Evolutionary conservation across 2,329 filamentous ascomycete species (phyloP).

Genomic region (Scopulariopsis brevicaulis): DNA sequence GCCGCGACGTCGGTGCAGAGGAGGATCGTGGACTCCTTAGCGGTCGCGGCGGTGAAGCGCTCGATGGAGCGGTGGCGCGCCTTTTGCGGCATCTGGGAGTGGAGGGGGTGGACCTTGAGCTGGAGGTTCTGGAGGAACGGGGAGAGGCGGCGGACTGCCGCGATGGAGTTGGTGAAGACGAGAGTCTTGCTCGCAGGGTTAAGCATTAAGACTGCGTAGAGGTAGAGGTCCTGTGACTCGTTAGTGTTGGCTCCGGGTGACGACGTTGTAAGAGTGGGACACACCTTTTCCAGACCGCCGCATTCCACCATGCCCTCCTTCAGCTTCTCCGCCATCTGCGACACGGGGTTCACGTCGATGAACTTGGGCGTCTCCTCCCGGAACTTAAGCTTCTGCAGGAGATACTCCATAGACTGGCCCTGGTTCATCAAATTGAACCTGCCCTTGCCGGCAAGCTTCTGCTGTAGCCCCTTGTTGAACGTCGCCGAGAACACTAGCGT

Average conservation of each 20-base stretch:
- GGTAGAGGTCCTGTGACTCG: conserved; percentile 62
- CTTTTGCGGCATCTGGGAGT: conserved; percentile 94
- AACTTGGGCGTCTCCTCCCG: conserved; percentile 75
- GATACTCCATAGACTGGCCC: conserved; percentile 81
- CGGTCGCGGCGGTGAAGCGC: conserved; percentile 60
- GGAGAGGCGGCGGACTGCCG: conserved; percentile 74
- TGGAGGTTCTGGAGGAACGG: conserved; percentile 76
- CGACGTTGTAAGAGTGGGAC: conserved; percentile 5
- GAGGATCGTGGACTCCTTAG: conserved; percentile 51
- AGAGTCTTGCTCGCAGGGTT: conserved; percentile 72
- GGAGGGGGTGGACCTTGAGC: conserved; percentile 65
- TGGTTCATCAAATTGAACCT: conserved; percentile 43
- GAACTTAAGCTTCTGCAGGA: conserved; percentile 84
- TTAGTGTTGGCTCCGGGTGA: neutral
- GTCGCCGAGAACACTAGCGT: conserved; percentile 96
- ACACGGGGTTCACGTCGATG: conserved; percentile 80
- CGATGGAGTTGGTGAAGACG: conserved; percentile 94
- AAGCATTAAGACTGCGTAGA: conserved; percentile 78
- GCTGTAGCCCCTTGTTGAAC: conserved; percentile 82
- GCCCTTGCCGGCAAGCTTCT: conserved; percentile 74
- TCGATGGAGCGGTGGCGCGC: conserved; percentile 88
- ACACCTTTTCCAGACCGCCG: conserved; percentile 80
- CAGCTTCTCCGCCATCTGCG: conserved; percentile 77
- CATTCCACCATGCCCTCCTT: conserved; percentile 91
- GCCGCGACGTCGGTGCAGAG: conserved; percentile 91